Evolutionary conservation across 495 filamentous ascomycete genomes (phyloP).

Genomic region (Trichocladium antarcticum): DNA sequence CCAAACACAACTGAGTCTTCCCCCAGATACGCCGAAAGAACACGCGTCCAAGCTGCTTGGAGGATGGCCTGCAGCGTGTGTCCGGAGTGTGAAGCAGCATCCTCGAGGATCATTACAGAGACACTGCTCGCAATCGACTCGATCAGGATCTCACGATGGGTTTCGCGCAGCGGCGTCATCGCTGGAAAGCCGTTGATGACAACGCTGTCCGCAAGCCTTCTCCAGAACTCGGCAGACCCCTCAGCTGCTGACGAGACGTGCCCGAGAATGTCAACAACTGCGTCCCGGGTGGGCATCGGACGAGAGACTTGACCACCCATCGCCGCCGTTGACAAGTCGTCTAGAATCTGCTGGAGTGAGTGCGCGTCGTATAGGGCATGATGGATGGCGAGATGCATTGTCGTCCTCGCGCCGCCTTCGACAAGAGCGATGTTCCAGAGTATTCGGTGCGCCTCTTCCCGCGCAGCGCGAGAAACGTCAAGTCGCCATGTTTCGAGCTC

Average conservation of each 20-base stretch:
- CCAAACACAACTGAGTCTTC: conserved; percentile 60
- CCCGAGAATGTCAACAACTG: conserved; percentile 44
- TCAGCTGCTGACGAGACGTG: conserved; percentile 27
- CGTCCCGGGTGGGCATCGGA: conserved; percentile 25
- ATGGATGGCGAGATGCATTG: conserved; percentile 44
- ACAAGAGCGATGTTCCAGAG: conserved; percentile 27
- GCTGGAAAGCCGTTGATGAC: conserved; percentile 55
- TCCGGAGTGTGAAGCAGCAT: conserved; percentile 38
- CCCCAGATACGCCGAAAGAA: conserved; percentile 62
- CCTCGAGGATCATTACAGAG: conserved; percentile 38
- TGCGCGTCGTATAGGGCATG: conserved; percentile 75
- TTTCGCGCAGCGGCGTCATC: conserved; percentile 48
- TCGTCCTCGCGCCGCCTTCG: conserved; percentile 13
- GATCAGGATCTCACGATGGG: conserved; percentile 27
- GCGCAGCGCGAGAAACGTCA: conserved; percentile 4
- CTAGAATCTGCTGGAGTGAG: conserved; percentile 49
- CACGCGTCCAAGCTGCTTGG: conserved; percentile 61
- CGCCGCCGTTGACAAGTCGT: conserved; percentile 36
- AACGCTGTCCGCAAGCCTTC: conserved; percentile 37
- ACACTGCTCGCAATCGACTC: conserved; percentile 31
- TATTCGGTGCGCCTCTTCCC: conserved; percentile 6
- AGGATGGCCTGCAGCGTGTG: conserved; percentile 60
- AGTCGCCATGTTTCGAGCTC: conserved; percentile 24
- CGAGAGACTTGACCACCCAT: background rate
- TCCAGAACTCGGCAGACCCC: conserved; percentile 50